These are phyloP conservation scores for Acorus calamus DNA, from an alignment of 106 monocot genomes.

Conservation along the genomic window DNA sequence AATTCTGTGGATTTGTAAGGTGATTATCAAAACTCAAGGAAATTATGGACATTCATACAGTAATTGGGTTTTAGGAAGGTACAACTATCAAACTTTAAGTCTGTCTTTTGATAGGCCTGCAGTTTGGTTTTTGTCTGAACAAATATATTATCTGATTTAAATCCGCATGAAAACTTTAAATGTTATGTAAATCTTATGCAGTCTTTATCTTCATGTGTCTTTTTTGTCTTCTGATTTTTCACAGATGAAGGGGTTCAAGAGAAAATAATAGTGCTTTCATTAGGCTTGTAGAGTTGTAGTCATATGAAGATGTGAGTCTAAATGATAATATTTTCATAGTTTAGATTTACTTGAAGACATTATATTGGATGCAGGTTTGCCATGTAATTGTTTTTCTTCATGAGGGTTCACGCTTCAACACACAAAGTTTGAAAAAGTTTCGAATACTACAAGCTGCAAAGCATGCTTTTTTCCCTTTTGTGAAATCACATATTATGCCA, in stretches of 20 bases:
- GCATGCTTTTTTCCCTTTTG: constrained; percentile 53
- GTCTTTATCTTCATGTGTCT: background rate
- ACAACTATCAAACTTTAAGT: no score
- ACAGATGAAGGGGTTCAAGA: no score
- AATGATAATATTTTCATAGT: no score
- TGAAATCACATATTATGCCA: constrained; percentile 37
- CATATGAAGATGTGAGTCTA: background rate
- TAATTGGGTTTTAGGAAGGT: no score
- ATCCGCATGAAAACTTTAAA: no score
- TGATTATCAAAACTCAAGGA: no score
- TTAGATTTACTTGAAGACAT: no score
- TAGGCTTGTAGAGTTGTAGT: background rate
- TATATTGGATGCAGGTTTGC: constrained; percentile 51
- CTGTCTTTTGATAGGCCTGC: no score
- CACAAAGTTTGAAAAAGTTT: constrained; percentile 63
- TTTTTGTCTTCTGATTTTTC: background rate
- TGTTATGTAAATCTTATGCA: background rate
- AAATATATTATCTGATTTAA: no score
- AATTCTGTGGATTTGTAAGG: no score
- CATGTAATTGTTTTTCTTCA: constrained; percentile 88
- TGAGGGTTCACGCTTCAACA: constrained; percentile 59
- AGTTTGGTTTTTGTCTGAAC: no score
- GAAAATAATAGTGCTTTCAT: background rate
- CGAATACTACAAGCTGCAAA: constrained; percentile 85
- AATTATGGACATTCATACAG: no score